phyloP scores from a whole-genome alignment of 2,329 filamentous ascomycete genomes.

The Fusarium compactum region DNA sequence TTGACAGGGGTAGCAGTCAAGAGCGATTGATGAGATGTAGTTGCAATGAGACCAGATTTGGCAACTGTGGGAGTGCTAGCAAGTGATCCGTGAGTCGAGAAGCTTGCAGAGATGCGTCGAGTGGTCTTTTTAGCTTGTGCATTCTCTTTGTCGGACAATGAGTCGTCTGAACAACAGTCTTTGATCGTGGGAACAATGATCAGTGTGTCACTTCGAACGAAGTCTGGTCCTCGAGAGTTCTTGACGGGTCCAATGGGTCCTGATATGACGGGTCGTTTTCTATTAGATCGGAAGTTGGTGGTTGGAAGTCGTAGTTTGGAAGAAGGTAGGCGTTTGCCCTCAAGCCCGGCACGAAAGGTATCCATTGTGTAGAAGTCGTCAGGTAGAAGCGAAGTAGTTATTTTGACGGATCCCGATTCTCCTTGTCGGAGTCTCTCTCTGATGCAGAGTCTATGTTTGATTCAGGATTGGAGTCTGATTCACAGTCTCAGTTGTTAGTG shows the following conservation, averaged over 20 bases:
- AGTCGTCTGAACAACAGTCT: slow-evolving; percentile 49
- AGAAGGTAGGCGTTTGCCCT: slow-evolving; percentile 9
- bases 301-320: slow-evolving; percentile 32
- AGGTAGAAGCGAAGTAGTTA: neutral
- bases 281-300: slow-evolving; percentile 29
- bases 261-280: slow-evolving; percentile 51
- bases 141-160: slow-evolving; percentile 13
- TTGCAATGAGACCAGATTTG: slow-evolving; percentile 46
- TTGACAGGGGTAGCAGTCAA: slow-evolving; percentile 7
- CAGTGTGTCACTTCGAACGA: slow-evolving; percentile 52
- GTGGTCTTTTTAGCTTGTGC: slow-evolving; percentile 29
- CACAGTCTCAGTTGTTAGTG: neutral
- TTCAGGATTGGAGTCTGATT: neutral
- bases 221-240: slow-evolving; percentile 52
- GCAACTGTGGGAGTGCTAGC: slow-evolving; percentile 49
- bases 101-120: slow-evolving; percentile 50
- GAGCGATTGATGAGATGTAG: slow-evolving; percentile 32
- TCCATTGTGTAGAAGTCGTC: slow-evolving; percentile 35
- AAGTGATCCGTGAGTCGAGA: slow-evolving; percentile 42
- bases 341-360: slow-evolving; percentile 17
- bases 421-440: neutral
- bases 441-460: neutral
- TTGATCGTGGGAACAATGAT: slow-evolving; percentile 53
- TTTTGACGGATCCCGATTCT: neutral
- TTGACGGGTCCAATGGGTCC: slow-evolving; percentile 55